Base-by-base conservation (phyloP, 2,329 filamentous ascomycete genomes). In the Tolypocladium ovalisporum region DNA sequence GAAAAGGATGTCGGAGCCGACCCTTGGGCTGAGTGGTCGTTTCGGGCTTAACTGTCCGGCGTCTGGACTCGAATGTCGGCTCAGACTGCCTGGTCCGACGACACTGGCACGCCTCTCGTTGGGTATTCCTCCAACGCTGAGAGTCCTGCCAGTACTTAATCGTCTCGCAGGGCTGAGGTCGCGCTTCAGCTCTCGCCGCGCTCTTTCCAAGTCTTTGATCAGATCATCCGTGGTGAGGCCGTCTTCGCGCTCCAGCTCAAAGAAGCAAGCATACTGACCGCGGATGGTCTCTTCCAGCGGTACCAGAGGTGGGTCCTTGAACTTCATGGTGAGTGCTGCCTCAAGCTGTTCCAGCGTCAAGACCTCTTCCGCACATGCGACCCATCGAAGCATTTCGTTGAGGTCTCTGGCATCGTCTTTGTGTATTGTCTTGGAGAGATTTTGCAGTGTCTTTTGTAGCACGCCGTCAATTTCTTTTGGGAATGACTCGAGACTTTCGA, bases 311-410 rank as follows among this genome's bases (percentile, higher is more conserved):
- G 67, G 70, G 51, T 77, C 74, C 0, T 70, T 70, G 56, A 76
- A 75, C 37, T 68, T 68, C 51, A 79, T 65, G n/a, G 73, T 70
- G 24, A 79, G 65, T 0, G 74, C 68, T 1, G 71, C 68, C 57
- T 79, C 77, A 4, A 79, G 61, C 54, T 77, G 72, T 34, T 73
- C 75, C 3, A 79, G 65, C 0, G 70, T 74, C 44, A 79, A 58
- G 0, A 74, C 72, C 56, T 74, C 68, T 55, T 75, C 68, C 1
- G 76, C 75, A 37, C 75, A 78, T 1, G 75, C 69, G 1, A 74
- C 70, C 77, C 77, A 79, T 12, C 68, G 66, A 4, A 79, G 63
- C 59, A 78, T 70, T 62, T 77, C 75, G 42, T 78, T 77, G n/a
- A 79, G 61, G 49, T 78, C 74, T 2, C 67, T 67, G 0, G 70